Conservation (phyloP, 2,329 filamentous ascomycete genomes). For the Xylaria sp. region DNA sequence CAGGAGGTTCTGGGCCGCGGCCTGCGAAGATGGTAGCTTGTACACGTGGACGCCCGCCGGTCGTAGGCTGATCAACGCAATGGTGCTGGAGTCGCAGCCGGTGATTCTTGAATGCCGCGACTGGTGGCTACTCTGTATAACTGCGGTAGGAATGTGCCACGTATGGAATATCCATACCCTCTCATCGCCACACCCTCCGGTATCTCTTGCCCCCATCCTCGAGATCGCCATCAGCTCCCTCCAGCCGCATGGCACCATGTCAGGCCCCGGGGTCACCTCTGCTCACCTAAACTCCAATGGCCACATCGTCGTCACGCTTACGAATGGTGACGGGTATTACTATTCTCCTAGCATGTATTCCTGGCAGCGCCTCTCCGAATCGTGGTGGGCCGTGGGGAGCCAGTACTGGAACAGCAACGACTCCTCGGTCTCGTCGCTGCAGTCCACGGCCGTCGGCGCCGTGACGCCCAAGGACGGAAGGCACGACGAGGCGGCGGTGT, state of each 20-base stretch:
- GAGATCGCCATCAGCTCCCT: slow-evolving; percentile 83
- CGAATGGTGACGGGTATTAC: slow-evolving; percentile 90
- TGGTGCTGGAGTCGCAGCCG: slow-evolving; percentile 88
- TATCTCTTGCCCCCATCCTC: slow-evolving; percentile 85
- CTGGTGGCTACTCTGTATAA: slow-evolving; percentile 88
- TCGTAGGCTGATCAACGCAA: slow-evolving; percentile 78
- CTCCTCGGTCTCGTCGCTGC: slow-evolving; percentile 79
- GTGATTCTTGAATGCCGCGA: slow-evolving; percentile 91
- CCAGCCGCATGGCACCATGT: slow-evolving; percentile 72
- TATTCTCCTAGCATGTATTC: slow-evolving; percentile 84
- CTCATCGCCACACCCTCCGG: slow-evolving; percentile 82
- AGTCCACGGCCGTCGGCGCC: slow-evolving; percentile 69
- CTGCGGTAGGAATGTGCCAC: slow-evolving; percentile 83
- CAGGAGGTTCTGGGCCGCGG: slow-evolving; percentile 86
- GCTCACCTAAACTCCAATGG: slow-evolving; percentile 89
- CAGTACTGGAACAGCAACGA: slow-evolving; percentile 99
- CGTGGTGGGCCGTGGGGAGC: slow-evolving; percentile 97
- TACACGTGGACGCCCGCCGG: slow-evolving; percentile 93
- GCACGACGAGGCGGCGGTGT: slow-evolving; percentile 62
- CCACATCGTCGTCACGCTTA: slow-evolving; percentile 84
- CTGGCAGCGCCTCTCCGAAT: slow-evolving; percentile 95
- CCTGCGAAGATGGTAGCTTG: slow-evolving; percentile 88
- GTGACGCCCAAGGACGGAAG: slow-evolving; percentile 51
- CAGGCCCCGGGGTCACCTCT: slow-evolving; percentile 83
- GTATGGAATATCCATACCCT: slow-evolving; percentile 91